These are phyloP conservation scores for Coemansia sp. DNA, from an alignment of 192 early-diverging fungal genomes.

Conservation along the genomic window DNA sequence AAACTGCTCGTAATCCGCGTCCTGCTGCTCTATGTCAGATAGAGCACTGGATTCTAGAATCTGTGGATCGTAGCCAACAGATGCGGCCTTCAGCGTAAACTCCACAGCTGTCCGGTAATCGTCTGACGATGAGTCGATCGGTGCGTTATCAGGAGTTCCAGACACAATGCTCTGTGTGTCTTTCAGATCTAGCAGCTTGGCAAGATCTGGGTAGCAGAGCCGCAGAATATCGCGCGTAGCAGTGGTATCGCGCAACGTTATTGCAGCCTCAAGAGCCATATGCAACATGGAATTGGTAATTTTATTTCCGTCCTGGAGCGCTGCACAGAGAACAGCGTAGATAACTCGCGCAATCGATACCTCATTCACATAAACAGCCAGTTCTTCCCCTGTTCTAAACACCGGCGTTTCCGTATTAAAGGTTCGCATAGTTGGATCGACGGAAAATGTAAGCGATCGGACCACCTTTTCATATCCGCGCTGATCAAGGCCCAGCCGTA, in stretches of 20 bases:
- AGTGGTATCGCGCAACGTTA: constrained; percentile 15
- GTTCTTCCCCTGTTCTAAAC: neutral
- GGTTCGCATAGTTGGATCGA: constrained; percentile 1
- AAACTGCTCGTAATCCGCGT: constrained; percentile 20
- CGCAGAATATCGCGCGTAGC: constrained; percentile 36
- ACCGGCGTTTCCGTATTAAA: constrained; percentile 19
- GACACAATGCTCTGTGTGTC: neutral
- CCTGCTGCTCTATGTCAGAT: constrained; percentile 12
- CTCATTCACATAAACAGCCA: constrained; percentile 18
- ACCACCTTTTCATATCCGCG: constrained; percentile 25
- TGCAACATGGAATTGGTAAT: constrained; percentile 7
- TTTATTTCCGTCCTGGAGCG: constrained; percentile 16
- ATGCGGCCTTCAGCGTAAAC: constrained; percentile 12
- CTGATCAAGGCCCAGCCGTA: neutral
- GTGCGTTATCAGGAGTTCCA: neutral
- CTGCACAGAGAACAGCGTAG: constrained; percentile 28
- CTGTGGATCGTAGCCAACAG: constrained; percentile 31
- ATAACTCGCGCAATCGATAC: constrained; percentile 17
- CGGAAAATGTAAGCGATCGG: constrained; percentile 6
- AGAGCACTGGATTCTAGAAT: neutral
- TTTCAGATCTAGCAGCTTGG: constrained; percentile 25
- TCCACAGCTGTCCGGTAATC: constrained; percentile 14
- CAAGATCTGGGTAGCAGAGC: constrained; percentile 26
- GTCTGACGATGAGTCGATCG: constrained; percentile 7
- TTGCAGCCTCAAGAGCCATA: constrained; percentile 19